Percentiles rank a stretch among this genome's conserved stretches.
Evolutionary conservation across 2,329 filamentous ascomycete species (phyloP).

Genomic region (Waltergamsia citrina): DNA sequence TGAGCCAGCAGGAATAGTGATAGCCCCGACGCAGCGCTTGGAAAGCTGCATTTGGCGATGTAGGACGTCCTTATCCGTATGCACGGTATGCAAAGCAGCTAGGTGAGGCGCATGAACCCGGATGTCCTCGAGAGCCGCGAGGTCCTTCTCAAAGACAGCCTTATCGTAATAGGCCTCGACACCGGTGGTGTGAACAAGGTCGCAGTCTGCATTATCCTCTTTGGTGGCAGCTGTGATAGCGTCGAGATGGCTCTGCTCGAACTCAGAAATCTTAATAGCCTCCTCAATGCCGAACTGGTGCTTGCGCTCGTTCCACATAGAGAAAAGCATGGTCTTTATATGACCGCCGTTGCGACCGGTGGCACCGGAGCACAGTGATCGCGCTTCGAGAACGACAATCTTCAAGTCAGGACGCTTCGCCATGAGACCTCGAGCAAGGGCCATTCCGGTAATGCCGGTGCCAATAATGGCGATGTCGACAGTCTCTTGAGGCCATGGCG

Average conservation of each 20-base stretch:
- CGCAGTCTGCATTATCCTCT: slow-evolving; percentile 5
- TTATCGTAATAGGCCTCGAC: slow-evolving; percentile 8
- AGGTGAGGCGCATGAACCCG: slow-evolving; percentile 6
- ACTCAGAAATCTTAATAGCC: slow-evolving; percentile 6
- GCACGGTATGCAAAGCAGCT: slow-evolving; percentile 6
- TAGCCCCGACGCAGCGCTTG: slow-evolving; percentile 19
- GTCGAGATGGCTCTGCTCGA: slow-evolving; percentile 7
- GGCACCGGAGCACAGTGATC: slow-evolving; percentile 9
- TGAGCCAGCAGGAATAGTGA: slow-evolving; percentile 9
- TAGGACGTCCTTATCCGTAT: slow-evolving; percentile 5
- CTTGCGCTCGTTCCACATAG: slow-evolving; percentile 7
- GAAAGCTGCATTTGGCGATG: slow-evolving; percentile 5
- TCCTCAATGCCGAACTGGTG: slow-evolving; percentile 6
- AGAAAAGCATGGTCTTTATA: slow-evolving; percentile 8
- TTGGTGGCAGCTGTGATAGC: slow-evolving; percentile 1
- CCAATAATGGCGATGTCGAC: slow-evolving; percentile 11
- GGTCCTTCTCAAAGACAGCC: slow-evolving; percentile 7
- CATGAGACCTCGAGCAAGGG: slow-evolving; percentile 7
- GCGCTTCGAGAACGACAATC: slow-evolving; percentile 10
- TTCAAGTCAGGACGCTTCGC: slow-evolving; percentile 6
- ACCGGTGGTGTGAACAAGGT: slow-evolving; percentile 5
- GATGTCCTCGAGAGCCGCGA: slow-evolving; percentile 10
- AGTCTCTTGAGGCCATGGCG: slow-evolving; percentile 7
- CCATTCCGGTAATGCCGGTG: slow-evolving; percentile 11
- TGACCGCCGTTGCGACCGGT: slow-evolving; percentile 15